Percentiles rank a stretch among this genome's conserved stretches.
These are phyloP conservation scores for Hericium erinaceus DNA, from an alignment of 768 basidiomycete species.

Conservation along the genomic window DNA sequence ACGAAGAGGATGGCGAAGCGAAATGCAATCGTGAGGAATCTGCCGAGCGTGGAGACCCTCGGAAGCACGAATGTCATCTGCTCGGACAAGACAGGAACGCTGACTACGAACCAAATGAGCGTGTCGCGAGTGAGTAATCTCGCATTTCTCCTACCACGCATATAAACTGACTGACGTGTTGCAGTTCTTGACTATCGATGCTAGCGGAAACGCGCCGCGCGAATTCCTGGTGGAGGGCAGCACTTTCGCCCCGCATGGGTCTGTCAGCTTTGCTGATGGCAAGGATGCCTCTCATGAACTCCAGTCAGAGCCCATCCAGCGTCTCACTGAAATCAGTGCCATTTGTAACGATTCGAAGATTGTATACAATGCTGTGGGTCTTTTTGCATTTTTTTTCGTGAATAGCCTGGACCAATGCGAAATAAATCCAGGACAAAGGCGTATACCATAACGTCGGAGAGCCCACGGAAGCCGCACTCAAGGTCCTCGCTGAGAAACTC, in stretches of 20 bases:
- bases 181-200: slow-evolving; percentile 71
- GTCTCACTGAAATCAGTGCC: slow-evolving; percentile 85
- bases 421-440: slow-evolving; percentile 55
- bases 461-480: slow-evolving; percentile 95
- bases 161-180: neutral
- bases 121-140: slow-evolving; percentile 56
- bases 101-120: slow-evolving; percentile 98
- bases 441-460: slow-evolving; percentile 83
- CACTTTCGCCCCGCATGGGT: slow-evolving; percentile 82
- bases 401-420: slow-evolving; percentile 4
- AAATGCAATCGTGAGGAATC: slow-evolving; percentile 93
- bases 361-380: slow-evolving; percentile 64
- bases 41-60: slow-evolving; percentile 94
- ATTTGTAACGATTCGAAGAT: slow-evolving; percentile 93
- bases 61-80: slow-evolving; percentile 99
- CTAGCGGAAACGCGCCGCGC: slow-evolving; percentile 34
- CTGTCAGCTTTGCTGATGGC: slow-evolving; percentile 57
- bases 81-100: slow-evolving; percentile 95
- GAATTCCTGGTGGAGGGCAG: slow-evolving; percentile 86
- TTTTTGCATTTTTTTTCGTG: neutral
- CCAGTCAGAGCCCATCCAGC: slow-evolving; percentile 61
- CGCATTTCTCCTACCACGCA: neutral
- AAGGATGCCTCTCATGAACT: slow-evolving; percentile 50
- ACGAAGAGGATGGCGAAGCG: slow-evolving; percentile 99
- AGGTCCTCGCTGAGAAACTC: slow-evolving; percentile 91